A percentile compares a stretch with the other conserved stretches of the same genome.
Evolutionary conservation across 2,329 filamentous ascomycete species (phyloP).

Genomic region (Epicoccum nigrum): DNA sequence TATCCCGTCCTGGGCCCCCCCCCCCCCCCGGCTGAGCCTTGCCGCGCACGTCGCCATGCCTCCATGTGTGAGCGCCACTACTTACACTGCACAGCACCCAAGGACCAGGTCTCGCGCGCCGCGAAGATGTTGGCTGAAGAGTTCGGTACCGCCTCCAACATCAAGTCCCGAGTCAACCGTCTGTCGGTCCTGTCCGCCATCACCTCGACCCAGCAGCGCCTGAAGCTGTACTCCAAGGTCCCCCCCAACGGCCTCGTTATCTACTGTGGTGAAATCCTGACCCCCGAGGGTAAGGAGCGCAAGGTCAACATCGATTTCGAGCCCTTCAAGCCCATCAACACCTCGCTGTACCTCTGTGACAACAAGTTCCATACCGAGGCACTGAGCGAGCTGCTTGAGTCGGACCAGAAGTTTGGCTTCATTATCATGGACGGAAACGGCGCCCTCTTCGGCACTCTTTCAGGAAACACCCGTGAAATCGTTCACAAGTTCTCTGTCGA

Average conservation of each 20-base stretch:
- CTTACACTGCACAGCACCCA: slow-evolving; percentile 70
- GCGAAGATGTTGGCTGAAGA: slow-evolving; percentile 99
- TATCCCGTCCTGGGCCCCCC: no score
- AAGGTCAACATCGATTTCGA: slow-evolving; percentile 99
- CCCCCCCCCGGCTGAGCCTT: slow-evolving; percentile 3
- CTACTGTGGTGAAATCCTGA: slow-evolving; percentile 99
- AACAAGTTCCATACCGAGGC: slow-evolving; percentile 99
- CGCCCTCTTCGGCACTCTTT: slow-evolving; percentile 93
- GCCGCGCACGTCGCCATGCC: neutral
- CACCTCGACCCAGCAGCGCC: slow-evolving; percentile 96
- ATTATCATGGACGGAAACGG: slow-evolving; percentile 99
- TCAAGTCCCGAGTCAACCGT: slow-evolving; percentile 99
- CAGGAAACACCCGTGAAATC: slow-evolving; percentile 95
- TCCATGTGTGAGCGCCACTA: slow-evolving; percentile 14
- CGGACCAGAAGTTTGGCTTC: slow-evolving; percentile 98
- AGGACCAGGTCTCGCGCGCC: slow-evolving; percentile 94
- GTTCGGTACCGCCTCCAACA: slow-evolving; percentile 98
- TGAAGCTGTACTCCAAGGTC: slow-evolving; percentile 99
- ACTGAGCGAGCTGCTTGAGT: slow-evolving; percentile 94
- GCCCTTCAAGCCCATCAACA: slow-evolving; percentile 99
- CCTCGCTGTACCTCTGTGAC: slow-evolving; percentile 98
- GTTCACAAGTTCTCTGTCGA: slow-evolving; percentile 99
- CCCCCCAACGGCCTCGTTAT: slow-evolving; percentile 96
- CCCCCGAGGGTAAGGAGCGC: slow-evolving; percentile 95
- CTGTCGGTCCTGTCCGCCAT: slow-evolving; percentile 98